Evolutionary conservation across 2,329 filamentous ascomycete genomes (phyloP).

Genomic region (Trichocomaceae sp.): DNA sequence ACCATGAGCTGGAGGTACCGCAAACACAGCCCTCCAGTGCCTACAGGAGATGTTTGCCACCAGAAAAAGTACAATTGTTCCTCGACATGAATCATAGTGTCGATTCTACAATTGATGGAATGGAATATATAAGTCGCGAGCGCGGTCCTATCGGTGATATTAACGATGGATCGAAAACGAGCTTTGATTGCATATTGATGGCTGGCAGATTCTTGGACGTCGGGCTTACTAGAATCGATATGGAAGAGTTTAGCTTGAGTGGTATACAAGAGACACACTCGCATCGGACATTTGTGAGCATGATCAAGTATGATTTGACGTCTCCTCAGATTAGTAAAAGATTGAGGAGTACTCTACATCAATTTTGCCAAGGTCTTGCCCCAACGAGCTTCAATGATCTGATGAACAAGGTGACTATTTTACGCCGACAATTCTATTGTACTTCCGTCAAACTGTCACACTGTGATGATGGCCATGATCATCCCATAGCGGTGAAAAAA

Average conservation of each 20-base stretch:
- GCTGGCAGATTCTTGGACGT: slow-evolving; percentile 30
- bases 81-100: slow-evolving; percentile 1
- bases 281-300: background rate
- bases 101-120: background rate
- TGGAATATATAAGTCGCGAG: background rate
- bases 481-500: background rate
- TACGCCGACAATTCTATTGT: slow-evolving; percentile 9
- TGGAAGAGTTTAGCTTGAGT: slow-evolving; percentile 15
- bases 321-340: background rate
- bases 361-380: background rate
- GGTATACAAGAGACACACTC: slow-evolving; percentile 12
- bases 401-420: background rate
- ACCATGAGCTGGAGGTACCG: slow-evolving; percentile 1
- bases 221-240: slow-evolving; percentile 30
- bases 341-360: background rate
- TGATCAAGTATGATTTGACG: slow-evolving; percentile 2
- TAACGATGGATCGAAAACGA: background rate
- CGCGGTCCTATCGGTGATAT: background rate
- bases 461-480: background rate
- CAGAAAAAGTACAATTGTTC: background rate
- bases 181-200: slow-evolving; percentile 30
- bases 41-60: background rate
- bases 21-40: background rate
- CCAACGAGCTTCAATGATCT: background rate
- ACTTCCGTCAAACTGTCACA: background rate